phyloP scores from a whole-genome alignment of 1,284 basidiomycete genomes.

The Heterobasidion annosum region DNA sequence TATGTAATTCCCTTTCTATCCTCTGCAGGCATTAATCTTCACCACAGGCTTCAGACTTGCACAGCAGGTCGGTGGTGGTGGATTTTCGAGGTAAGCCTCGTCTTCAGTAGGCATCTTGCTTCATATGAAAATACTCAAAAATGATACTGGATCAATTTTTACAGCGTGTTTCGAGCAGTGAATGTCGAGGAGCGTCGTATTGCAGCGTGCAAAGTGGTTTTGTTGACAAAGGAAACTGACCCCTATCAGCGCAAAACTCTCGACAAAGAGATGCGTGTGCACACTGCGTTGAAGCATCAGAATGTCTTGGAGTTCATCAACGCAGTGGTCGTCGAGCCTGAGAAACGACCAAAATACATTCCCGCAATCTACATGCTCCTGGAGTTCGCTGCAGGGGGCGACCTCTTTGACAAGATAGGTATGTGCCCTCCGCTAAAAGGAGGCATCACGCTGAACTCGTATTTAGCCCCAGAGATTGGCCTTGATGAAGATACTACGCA shows the following conservation, averaged over 20 bases:
- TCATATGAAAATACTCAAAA: neutral
- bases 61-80: conserved; percentile 75
- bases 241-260: conserved; percentile 67
- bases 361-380: conserved; percentile 90
- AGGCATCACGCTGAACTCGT: neutral
- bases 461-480: conserved; percentile 77
- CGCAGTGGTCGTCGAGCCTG: conserved; percentile 66
- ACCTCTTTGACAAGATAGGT: conserved; percentile 99
- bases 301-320: conserved; percentile 85
- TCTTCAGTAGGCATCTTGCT: neutral
- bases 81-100: conserved; percentile 64
- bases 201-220: conserved; percentile 82
- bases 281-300: conserved; percentile 71
- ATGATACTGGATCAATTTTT: neutral
- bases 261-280: conserved; percentile 92
- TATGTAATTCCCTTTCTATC: neutral
- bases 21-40: neutral
- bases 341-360: conserved; percentile 48
- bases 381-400: conserved; percentile 89
- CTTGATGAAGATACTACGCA: conserved; percentile 86
- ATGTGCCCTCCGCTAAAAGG: neutral
- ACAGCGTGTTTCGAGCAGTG: conserved; percentile 76
- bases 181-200: conserved; percentile 56
- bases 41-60: conserved; percentile 61
- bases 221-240: conserved; percentile 49